Evolutionary conservation across 2,329 filamentous ascomycete species (phyloP).

Genomic region (Colletotrichum godetiae): DNA sequence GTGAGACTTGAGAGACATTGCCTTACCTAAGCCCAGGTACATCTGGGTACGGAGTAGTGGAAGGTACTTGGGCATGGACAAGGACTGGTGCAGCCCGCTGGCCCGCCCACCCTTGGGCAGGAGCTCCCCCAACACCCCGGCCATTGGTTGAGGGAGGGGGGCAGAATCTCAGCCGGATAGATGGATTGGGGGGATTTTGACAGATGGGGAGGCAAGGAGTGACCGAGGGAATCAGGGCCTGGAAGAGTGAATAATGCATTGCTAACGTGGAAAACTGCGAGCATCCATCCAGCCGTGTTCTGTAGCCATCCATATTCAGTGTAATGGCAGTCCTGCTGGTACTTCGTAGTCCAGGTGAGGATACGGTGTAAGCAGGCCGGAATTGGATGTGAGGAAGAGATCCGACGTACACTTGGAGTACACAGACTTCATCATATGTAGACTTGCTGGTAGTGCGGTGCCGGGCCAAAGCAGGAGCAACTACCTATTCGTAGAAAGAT

Average conservation of each 20-base stretch:
- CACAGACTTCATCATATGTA: conserved; percentile 10
- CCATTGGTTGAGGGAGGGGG: conserved; percentile 40
- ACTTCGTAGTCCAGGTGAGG: background rate
- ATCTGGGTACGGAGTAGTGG: background rate
- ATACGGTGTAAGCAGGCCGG: background rate
- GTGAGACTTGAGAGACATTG: background rate
- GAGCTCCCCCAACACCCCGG: conserved; percentile 43
- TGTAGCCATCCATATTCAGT: background rate
- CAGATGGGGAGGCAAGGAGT: background rate
- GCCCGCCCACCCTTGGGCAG: conserved; percentile 16
- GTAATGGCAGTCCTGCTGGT: background rate
- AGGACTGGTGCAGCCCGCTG: conserved; percentile 31
- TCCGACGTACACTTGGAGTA: background rate
- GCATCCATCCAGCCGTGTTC: background rate
- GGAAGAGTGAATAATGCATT: conserved; percentile 8
- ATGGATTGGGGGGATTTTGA: conserved; percentile 9
- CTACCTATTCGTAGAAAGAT: too few relatives aligned
- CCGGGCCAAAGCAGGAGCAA: background rate
- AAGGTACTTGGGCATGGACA: conserved; percentile 4
- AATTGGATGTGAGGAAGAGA: background rate
- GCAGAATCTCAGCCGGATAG: conserved; percentile 14
- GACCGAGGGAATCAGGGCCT: too few relatives aligned
- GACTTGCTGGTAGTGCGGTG: background rate
- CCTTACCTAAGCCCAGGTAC: background rate
- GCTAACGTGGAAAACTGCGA: background rate